A percentile compares a stretch with the other conserved stretches of the same genome.
phyloP scores from a whole-genome alignment of 495 filamentous ascomycete species.

The Neurospora africana region DNA sequence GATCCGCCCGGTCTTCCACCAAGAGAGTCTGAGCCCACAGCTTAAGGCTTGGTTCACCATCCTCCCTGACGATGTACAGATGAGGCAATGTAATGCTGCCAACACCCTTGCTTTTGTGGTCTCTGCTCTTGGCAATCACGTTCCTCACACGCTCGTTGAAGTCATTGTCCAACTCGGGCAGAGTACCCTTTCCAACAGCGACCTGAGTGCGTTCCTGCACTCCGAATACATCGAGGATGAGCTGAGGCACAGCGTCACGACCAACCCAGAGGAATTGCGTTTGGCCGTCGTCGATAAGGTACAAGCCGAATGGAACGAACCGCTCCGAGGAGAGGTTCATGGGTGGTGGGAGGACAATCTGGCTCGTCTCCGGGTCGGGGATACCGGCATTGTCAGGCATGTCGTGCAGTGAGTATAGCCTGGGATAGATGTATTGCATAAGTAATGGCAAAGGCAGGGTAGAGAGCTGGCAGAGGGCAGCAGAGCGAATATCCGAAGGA shows the following conservation, averaged over 20 bases:
- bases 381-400: constrained; percentile 93
- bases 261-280: constrained; percentile 98
- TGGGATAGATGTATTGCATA: constrained; percentile 95
- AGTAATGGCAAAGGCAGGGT: constrained; percentile 85
- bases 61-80: constrained; percentile 86
- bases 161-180: constrained; percentile 86
- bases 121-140: constrained; percentile 82
- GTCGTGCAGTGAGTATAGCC: constrained; percentile 88
- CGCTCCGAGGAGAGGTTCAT: constrained; percentile 80
- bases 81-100: constrained; percentile 88
- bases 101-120: constrained; percentile 72
- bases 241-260: constrained; percentile 80
- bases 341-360: constrained; percentile 75
- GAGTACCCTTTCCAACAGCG: constrained; percentile 76
- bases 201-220: constrained; percentile 66
- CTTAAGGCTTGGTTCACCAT: constrained; percentile 89
- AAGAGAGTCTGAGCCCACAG: constrained; percentile 94
- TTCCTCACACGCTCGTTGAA: constrained; percentile 90
- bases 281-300: constrained; percentile 94
- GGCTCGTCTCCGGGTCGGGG: constrained; percentile 72
- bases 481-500: constrained; percentile 87
- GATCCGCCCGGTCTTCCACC: constrained; percentile 91
- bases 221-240: constrained; percentile 84
- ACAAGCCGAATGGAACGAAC: constrained; percentile 87
- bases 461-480: constrained; percentile 83